phyloP scores from a whole-genome alignment of 176 grass and related monocot genomes.

The maize (Zea mays) region DNA sequence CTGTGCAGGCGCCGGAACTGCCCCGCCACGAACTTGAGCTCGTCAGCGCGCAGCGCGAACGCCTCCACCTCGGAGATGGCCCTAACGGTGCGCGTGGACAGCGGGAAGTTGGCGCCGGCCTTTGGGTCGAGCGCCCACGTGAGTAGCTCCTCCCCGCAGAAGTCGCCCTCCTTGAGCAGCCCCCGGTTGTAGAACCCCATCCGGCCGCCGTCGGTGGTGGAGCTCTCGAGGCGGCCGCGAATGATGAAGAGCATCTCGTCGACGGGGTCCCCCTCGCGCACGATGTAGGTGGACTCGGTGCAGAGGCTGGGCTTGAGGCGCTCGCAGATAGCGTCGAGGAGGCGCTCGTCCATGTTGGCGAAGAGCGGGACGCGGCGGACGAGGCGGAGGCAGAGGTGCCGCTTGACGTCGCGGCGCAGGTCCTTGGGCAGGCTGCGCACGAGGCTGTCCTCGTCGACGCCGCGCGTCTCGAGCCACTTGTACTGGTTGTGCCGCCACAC shows the following conservation, averaged over 20 bases:
- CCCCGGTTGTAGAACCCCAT: conserved; percentile 59
- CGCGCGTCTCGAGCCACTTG: conserved; percentile 73
- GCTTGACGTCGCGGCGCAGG: conserved; percentile 65
- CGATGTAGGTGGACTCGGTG: conserved; percentile 66
- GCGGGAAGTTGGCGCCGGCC: conserved; percentile 58
- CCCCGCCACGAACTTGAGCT: conserved; percentile 70
- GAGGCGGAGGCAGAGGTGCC: conserved; percentile 69
- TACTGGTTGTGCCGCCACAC: conserved; percentile 75
- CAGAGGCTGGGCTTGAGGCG: conserved; percentile 65
- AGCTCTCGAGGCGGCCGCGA: conserved; percentile 56
- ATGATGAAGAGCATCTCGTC: conserved; percentile 88
- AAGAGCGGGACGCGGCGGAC: conserved; percentile 70
- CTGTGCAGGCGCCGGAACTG: conserved; percentile 72
- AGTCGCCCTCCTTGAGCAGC: conserved; percentile 59
- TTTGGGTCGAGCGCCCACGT: conserved; percentile 75
- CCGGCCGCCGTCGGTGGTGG: conserved; percentile 63
- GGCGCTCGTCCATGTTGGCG: conserved; percentile 76
- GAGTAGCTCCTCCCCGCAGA: conserved; percentile 73
- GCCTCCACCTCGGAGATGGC: conserved; percentile 68
- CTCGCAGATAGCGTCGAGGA: conserved; percentile 77
- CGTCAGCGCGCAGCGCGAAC: conserved; percentile 64
- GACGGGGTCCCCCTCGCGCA: conserved; percentile 62
- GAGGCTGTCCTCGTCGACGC: conserved; percentile 67
- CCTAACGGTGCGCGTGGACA: conserved; percentile 56
- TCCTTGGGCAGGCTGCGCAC: conserved; percentile 57